Conservation (phyloP, 164 flowering plant genomes). For the Platanus orientalis region DNA sequence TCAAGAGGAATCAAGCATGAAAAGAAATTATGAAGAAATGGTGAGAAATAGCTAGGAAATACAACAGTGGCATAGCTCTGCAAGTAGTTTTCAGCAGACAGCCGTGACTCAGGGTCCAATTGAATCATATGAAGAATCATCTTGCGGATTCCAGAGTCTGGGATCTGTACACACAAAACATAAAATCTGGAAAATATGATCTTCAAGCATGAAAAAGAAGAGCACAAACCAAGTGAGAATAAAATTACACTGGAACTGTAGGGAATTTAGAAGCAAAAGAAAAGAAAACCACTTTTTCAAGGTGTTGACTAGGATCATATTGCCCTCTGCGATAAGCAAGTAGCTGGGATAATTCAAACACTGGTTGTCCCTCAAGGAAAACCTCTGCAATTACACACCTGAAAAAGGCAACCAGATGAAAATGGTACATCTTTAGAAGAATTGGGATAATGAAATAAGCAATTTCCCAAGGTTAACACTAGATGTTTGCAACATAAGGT, state of each 20-base stretch:
- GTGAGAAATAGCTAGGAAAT: constrained; percentile 87
- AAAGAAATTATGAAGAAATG: constrained; percentile 88
- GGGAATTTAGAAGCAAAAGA: not conserved
- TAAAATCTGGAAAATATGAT: constrained; percentile 1
- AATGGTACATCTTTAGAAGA: not conserved
- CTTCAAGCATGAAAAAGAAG: not conserved
- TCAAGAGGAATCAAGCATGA: constrained; percentile 87
- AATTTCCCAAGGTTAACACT: not conserved
- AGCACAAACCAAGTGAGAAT: constrained; percentile 3
- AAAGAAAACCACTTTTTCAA: constrained; percentile 69
- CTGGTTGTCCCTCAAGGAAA: constrained; percentile 98
- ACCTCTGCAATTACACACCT: constrained; percentile 99
- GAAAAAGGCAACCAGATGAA: constrained; percentile 16
- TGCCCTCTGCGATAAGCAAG: constrained; percentile 98
- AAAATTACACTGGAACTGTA: not conserved
- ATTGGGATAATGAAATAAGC: not conserved
- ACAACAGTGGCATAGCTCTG: constrained; percentile 68
- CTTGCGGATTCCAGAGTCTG: constrained; percentile 84
- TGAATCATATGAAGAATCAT: constrained; percentile 99
- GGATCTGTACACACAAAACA: constrained; percentile 50
- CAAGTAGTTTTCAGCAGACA: constrained; percentile 87
- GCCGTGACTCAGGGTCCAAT: constrained; percentile 79
- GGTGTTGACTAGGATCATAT: constrained; percentile 84
- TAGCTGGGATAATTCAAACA: constrained; percentile 93
- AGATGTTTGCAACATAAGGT: not conserved